These are phyloP conservation scores for Botrytis aclada DNA, from an alignment of 2,329 filamentous ascomycete genomes.

Conservation along the genomic window DNA sequence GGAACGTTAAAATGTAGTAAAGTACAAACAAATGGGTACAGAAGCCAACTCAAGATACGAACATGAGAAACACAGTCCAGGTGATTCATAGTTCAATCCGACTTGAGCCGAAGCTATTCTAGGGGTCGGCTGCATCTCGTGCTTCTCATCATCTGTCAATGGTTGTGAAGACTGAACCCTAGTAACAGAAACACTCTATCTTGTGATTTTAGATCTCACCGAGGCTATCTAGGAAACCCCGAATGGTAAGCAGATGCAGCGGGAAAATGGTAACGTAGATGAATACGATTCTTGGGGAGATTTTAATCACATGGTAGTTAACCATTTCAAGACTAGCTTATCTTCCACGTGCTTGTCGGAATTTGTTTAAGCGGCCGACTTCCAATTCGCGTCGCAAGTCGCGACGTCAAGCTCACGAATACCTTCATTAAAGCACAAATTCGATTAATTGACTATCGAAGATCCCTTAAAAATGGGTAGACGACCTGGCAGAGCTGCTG, in stretches of 20 bases:
- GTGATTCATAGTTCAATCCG: constrained; percentile 6
- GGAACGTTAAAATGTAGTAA: not conserved
- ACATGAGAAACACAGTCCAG: constrained; percentile 1
- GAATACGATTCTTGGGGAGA: not conserved
- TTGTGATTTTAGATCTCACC: constrained; percentile 2
- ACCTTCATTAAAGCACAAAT: not conserved
- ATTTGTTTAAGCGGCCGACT: constrained; percentile 13
- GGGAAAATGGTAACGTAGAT: not conserved
- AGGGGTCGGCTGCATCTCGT: not conserved
- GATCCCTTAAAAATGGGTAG: constrained; percentile 39
- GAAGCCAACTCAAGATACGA: not conserved
- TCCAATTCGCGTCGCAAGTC: constrained; percentile 7
- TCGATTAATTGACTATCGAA: constrained; percentile 8
- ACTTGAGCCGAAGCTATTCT: not conserved
- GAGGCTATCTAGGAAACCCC: not conserved
- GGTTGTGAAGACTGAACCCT: not conserved
- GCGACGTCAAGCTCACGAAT: constrained; percentile 1
- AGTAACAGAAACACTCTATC: not conserved
- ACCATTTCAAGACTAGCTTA: not conserved
- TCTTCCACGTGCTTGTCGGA: not conserved
- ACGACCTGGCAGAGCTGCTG: constrained; percentile 52
- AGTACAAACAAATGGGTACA: not conserved
- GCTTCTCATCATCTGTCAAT: not conserved
- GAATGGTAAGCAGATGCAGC: constrained; percentile 4
- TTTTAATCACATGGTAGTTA: not conserved